These are phyloP conservation scores for Rhizopogon salebrosus DNA, from an alignment of 768 basidiomycete genomes.

Conservation along the genomic window DNA sequence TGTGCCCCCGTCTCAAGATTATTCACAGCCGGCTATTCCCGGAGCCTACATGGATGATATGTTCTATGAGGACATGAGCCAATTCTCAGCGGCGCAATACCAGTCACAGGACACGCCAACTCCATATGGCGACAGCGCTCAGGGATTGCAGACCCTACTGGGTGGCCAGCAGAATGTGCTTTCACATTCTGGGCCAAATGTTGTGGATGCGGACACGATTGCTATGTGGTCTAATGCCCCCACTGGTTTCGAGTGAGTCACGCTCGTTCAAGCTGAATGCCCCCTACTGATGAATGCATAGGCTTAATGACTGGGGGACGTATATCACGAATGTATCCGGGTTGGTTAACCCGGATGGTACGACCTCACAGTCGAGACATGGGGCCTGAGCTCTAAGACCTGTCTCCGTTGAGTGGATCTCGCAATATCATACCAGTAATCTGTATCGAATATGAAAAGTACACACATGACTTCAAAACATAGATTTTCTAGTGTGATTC, in stretches of 20 bases:
- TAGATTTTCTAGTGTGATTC: not conserved
- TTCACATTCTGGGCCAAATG: not conserved
- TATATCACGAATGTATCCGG: constrained; percentile 31
- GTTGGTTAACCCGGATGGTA: constrained; percentile 13
- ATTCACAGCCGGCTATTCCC: not conserved
- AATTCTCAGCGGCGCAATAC: not conserved
- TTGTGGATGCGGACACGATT: constrained; percentile 45
- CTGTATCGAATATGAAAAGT: not conserved
- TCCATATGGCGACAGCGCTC: not conserved
- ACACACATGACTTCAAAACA: too few species aligned
- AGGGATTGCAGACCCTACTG: not conserved
- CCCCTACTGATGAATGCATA: constrained; percentile 10
- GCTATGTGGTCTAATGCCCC: constrained; percentile 63
- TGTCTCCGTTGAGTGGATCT: not conserved
- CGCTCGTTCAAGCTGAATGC: not conserved
- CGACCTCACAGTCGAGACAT: not conserved
- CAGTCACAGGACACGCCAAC: not conserved
- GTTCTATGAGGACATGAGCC: constrained; percentile 15
- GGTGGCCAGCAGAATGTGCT: not conserved
- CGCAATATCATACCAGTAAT: not conserved
- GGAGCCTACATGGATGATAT: constrained; percentile 18
- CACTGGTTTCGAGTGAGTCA: constrained; percentile 52
- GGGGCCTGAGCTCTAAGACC: not conserved
- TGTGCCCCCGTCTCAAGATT: not conserved
- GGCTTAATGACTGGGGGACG: constrained; percentile 36